Percentiles rank a stretch among this genome's conserved stretches.
phyloP scores from a whole-genome alignment of 2,329 filamentous ascomycete genomes.

The Helotiales sp. region DNA sequence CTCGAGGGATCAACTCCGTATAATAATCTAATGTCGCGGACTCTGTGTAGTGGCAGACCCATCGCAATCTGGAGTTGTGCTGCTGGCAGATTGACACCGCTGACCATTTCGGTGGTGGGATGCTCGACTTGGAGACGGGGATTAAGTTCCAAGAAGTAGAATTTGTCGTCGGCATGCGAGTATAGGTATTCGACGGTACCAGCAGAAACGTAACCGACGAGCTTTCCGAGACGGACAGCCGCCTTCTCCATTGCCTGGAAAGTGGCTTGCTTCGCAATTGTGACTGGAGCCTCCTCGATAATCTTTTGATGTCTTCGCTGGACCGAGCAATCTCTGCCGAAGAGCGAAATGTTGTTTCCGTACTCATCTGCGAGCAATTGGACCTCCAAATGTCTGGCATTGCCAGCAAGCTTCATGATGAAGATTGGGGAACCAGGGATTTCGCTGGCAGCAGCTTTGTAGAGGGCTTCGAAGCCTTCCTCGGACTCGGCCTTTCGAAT shows the following conservation, averaged over 20 bases:
- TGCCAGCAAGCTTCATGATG: constrained; percentile 99
- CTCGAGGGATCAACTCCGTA: constrained; percentile 94
- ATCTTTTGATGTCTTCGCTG: constrained; percentile 99
- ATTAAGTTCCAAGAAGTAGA: constrained; percentile 99
- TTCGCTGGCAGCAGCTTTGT: constrained; percentile 94
- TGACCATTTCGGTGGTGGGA: constrained; percentile 99
- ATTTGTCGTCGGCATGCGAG: constrained; percentile 96
- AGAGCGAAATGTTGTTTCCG: constrained; percentile 98
- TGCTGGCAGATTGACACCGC: constrained; percentile 93
- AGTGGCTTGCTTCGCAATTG: constrained; percentile 83
- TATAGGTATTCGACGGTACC: constrained; percentile 99
- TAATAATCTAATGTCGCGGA: constrained; percentile 91
- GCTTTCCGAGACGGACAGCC: constrained; percentile 86
- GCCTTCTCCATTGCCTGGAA: constrained; percentile 98
- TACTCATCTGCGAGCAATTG: constrained; percentile 98
- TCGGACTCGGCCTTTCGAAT: constrained; percentile 92
- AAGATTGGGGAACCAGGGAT: constrained; percentile 99
- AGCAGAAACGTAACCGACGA: constrained; percentile 97
- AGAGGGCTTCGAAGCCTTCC: constrained; percentile 80
- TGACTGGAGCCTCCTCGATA: constrained; percentile 97
- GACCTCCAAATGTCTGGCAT: constrained; percentile 94
- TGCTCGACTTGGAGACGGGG: constrained; percentile 99
- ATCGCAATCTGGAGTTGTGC: constrained; percentile 98
- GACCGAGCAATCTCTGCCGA: constrained; percentile 97
- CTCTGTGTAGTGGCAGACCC: constrained; percentile 93